A percentile compares a stretch with the other conserved stretches of the same genome.
These are phyloP conservation scores for Rhodocollybia butyracea DNA, from an alignment of 768 basidiomycete genomes.

Conservation along the genomic window DNA sequence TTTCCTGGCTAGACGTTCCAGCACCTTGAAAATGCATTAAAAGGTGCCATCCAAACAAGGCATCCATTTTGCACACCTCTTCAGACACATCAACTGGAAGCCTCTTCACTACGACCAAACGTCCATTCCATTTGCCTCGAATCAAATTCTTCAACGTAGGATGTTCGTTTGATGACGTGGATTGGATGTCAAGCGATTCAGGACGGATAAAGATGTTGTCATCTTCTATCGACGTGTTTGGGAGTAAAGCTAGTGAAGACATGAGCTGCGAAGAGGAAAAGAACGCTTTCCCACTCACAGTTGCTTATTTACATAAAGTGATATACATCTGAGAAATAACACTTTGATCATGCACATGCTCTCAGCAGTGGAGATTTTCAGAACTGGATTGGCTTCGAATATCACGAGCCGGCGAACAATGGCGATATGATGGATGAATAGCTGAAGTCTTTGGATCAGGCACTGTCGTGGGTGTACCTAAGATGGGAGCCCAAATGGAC, in stretches of 20 bases:
- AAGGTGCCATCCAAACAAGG: not conserved
- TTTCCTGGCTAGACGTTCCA: constrained; percentile 15
- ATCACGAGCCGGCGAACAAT: too few species aligned
- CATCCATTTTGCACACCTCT: constrained; percentile 2
- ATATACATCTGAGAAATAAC: too few species aligned
- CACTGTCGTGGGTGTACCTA: too few species aligned
- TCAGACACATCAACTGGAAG: not conserved
- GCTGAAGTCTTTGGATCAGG: too few species aligned
- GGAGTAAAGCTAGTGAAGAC: not conserved
- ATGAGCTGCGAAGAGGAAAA: not conserved
- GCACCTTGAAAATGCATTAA: constrained; percentile 8
- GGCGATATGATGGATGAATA: too few species aligned
- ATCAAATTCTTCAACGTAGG: constrained; percentile 3
- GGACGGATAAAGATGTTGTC: not conserved
- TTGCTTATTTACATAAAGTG: too few species aligned
- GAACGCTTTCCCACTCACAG: not conserved
- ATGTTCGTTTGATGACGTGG: not conserved
- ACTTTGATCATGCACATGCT: too few species aligned
- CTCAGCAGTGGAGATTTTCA: too few species aligned
- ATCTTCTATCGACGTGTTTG: not conserved
- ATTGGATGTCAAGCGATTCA: not conserved
- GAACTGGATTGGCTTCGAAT: too few species aligned
- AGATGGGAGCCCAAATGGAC: too few species aligned
- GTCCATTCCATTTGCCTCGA: constrained; percentile 3
- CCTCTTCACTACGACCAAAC: constrained; percentile 5